Evolutionary conservation across 2,329 filamentous ascomycete genomes (phyloP), one percentile per base, ranked within the genome.

Genomic region (Aureobasidium sp.): DNA sequence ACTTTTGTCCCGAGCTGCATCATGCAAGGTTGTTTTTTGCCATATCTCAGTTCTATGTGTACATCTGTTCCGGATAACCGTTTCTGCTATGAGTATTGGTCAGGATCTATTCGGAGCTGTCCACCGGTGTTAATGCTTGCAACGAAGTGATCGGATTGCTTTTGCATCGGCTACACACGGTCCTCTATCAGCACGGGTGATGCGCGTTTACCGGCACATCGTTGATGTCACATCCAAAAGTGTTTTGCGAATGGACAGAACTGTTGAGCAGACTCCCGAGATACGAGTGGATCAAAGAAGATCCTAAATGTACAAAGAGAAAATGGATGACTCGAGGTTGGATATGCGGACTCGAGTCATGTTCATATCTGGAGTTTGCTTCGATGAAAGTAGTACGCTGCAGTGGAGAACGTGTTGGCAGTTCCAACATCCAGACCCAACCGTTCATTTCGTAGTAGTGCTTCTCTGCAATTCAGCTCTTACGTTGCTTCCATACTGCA

Each of bases 221-320:
- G 51, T 55, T 55, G 36, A 55, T 55, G 51, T 55, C 51, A 55
- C 20, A 15, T 4, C 12, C 23, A 36, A 51, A 15, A 23, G n/a
- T 20, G n/a, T 51, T 10, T 51, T 6, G 20, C 48, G n/a, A 20
- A 32, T n/a, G 10, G 10, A 51, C 34, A 6, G 6, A 39, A 41
- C 13, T 46, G 53, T 57, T 57, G 53, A 57, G 53, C 53, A 57
- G 39, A 57, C 39, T 12, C 39, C 23, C 53, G 23, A 34, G 41
- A 39, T 32, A 23, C 36, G 5, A 15, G 20, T 44, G 10, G 32
- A 23, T 51, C 48, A 13, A 12, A 23, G 1, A 10, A 8, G 29
- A 29, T n/a, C 27, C 29, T 51, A 27, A 32, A 15, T 29, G 23
- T 42, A 42, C 9, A 12, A 42, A 20, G 2, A n/a, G 26, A 5